Evolutionary conservation across 2,329 filamentous ascomycete genomes (phyloP), one percentile per base, ranked within the genome.

Genomic region (Dryadomyces sulphureus): DNA sequence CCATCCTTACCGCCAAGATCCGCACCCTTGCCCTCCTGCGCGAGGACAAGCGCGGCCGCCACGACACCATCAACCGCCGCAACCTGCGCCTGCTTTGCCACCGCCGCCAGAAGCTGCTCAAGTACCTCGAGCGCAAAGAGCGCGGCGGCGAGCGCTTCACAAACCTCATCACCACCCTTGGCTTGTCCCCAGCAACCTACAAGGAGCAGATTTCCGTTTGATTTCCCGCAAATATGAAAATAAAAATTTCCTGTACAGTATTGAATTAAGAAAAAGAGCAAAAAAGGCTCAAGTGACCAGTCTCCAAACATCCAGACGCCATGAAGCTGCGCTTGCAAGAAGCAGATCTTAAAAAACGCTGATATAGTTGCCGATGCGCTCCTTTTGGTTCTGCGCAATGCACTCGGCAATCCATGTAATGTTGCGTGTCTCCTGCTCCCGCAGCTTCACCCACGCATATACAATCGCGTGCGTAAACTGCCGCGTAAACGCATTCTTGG

Each of bases 401-500:
- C 92, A 98, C 66, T 98, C 92, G 20, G 92, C 84, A 64, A 98
- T 98, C 92, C 92, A 98, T 44, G 92, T 96, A 59, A 98, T 94
- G 66, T 98, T 98, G 54, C 92, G 84, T 57, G 96, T 95, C 83
- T 98, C 92, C 89, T 98, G 92, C 66, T 98, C 92, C 62, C 89
- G 79, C 58, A 98, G 69, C 70, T 94, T 95, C 49, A 98, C 86
- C 92, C 92, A 98, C 17, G 88, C 88, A 61, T 96, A 98, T 43
- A 98, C 86, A 54, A 96, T 86, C 32, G 86, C 84, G 56, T 86
- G 88, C 14, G 88, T 94, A 63, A 98, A 98, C 62, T 98, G 92
- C 55, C 87, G 77, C 5, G 92, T 98, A 60, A 98, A 98, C 8
- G 89, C 87, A 50, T 82, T 68, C 73, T 98, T 98, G 47, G 85